Conservation (phyloP, 768 basidiomycete species). For the Phanerodontia chrysosporium region DNA sequence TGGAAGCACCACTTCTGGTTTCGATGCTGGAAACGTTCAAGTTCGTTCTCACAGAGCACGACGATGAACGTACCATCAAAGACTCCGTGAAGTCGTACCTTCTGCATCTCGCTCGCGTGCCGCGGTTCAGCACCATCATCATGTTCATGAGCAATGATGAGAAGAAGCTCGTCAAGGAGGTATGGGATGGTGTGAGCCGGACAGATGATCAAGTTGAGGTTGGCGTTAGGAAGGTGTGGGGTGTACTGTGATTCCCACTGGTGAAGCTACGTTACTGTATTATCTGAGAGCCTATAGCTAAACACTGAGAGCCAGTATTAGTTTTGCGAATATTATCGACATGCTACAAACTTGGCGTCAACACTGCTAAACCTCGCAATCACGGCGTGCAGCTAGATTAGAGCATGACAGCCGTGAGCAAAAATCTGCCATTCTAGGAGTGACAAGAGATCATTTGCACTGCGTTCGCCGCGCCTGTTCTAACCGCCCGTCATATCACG, state of each 20-base stretch:
- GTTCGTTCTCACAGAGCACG: conserved; percentile 21
- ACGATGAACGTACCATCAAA: conserved; percentile 16
- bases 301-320: no score
- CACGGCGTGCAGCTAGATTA: no score
- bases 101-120: conserved; percentile 46
- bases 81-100: conserved; percentile 42
- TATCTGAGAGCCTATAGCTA: no score
- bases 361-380: no score
- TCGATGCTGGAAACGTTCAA: conserved; percentile 53
- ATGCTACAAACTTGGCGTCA: no score
- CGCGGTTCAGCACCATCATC: conserved; percentile 59
- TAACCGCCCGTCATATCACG: no score
- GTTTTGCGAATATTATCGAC: no score
- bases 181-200: conserved; percentile 39
- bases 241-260: background rate
- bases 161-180: conserved; percentile 40
- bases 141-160: conserved; percentile 60
- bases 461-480: no score
- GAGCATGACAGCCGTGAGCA: no score
- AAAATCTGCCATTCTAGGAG: no score
- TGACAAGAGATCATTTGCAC: no score
- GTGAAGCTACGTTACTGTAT: background rate
- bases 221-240: conserved; percentile 7
- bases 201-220: conserved; percentile 12
- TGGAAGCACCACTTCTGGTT: conserved; percentile 61